These are phyloP conservation scores for Gaeumannomyces sp. DNA, from an alignment of 2,329 filamentous ascomycete genomes.

Conservation along the genomic window DNA sequence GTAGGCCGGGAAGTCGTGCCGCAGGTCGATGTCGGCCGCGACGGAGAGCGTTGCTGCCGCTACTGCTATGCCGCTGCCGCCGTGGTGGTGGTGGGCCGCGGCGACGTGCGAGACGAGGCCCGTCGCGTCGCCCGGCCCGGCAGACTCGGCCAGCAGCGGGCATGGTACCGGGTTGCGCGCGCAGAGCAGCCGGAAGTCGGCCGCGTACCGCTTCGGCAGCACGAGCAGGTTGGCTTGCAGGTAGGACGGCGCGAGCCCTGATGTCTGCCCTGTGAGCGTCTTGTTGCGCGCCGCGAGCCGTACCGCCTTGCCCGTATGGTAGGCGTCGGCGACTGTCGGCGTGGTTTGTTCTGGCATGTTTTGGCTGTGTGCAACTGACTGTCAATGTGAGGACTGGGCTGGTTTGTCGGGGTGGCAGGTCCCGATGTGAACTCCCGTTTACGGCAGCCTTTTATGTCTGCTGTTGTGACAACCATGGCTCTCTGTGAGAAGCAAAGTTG, in stretches of 20 bases:
- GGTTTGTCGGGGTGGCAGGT: no score
- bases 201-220: constrained; percentile 48
- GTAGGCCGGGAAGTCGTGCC: constrained; percentile 52
- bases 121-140: constrained; percentile 32
- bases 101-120: constrained; percentile 10
- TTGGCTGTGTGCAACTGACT: not conserved
- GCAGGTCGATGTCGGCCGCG: constrained; percentile 43
- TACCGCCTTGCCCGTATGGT: constrained; percentile 27
- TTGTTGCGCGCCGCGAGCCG: constrained; percentile 37
- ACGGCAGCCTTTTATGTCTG: not conserved
- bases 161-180: constrained; percentile 56
- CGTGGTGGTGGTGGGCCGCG: constrained; percentile 10
- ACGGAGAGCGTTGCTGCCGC: constrained; percentile 20
- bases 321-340: not conserved
- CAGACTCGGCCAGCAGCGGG: constrained; percentile 50
- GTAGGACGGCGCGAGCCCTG: constrained; percentile 47
- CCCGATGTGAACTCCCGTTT: not conserved
- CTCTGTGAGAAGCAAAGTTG: not conserved
- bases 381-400: not conserved
- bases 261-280: constrained; percentile 36
- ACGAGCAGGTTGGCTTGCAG: constrained; percentile 58
- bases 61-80: not conserved
- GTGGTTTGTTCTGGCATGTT: not conserved
- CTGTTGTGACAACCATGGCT: not conserved
- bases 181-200: constrained; percentile 54